Evolutionary conservation across 352 stramenopile genomes (phyloP), one percentile per base, ranked within the genome.

Genomic region (Phytopythium aichiense): DNA sequence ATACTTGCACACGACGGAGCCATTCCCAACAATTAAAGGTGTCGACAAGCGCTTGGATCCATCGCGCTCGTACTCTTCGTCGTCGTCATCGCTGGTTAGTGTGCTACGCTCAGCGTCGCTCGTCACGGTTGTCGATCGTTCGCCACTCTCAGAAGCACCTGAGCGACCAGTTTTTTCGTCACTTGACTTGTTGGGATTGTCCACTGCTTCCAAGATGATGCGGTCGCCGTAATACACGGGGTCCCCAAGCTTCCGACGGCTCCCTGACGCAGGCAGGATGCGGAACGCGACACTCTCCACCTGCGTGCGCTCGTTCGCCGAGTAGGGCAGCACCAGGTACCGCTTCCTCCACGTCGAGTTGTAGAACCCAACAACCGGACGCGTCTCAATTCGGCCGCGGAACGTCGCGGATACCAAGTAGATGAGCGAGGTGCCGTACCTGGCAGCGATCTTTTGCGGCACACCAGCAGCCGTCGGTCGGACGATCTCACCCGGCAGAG

Each of bases 311-410:
- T 93, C 81, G 42, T 88, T 78, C 1, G 81, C 68, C 11, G 84
- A 91, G 46, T 87, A 90, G 2, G 84, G 84, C 30, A 93, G 69
- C 28, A 92, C 83, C 7, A 94, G 73, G 57, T 94, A 94, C n/a
- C 85, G 76, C 48, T 92, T 92, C 48, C 78, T 73, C 85, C 85
- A 94, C 25, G 82, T 82, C 25, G 85, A 92, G 37, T 77, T 89
- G 62, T 94, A 94, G 55, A 92, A 72, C 0, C 85, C 85, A 48
- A 94, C 77, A 3, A 89, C 79, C 23, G 82, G 82, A 25, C 84
- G 73, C 16, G 84, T 87, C 51, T 92, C 78, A 22, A 94, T 73
- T 2, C 81, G 79, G n/a, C 84, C 84, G 31, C 82, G 82, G 40
- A 87, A 89, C 25, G 71, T 91, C 38, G 82, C 79, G 3, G 84